These are phyloP conservation scores for Solanum pimpinellifolium DNA, from an alignment of 257 asterid genomes.

Conservation along the genomic window DNA sequence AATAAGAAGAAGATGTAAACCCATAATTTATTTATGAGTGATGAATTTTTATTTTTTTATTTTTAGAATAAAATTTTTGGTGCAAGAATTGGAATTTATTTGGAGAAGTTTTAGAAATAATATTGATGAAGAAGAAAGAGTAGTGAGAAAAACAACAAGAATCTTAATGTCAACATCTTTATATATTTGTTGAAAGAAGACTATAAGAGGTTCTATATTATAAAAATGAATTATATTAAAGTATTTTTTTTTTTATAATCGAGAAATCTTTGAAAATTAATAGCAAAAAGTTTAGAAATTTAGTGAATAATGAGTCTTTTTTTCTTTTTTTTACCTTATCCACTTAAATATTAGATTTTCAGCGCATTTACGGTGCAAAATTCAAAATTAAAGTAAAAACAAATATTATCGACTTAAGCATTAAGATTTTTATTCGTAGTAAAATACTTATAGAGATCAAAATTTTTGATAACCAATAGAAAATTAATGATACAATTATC, in stretches of 20 bases:
- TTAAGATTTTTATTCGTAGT: background rate
- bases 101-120: background rate
- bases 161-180: background rate
- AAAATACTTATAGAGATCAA: background rate
- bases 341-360: background rate
- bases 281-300: fast-evolving
- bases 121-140: background rate
- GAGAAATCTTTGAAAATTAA: background rate
- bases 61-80: background rate
- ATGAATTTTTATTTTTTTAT: background rate
- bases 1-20: background rate
- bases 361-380: too few species aligned
- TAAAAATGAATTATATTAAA: background rate
- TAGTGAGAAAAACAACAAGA: background rate
- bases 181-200: background rate
- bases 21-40: background rate
- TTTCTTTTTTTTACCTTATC: too few species aligned
- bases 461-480: background rate
- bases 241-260: background rate
- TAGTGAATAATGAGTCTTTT: background rate
- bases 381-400: background rate
- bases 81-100: background rate
- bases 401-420: background rate
- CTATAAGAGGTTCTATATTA: background rate
- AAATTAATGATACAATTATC: background rate